Percentiles rank a stretch among this genome's conserved stretches.
Evolutionary conservation across 768 basidiomycete genomes (phyloP).

Genomic region (Pleurotus pulmonarius): DNA sequence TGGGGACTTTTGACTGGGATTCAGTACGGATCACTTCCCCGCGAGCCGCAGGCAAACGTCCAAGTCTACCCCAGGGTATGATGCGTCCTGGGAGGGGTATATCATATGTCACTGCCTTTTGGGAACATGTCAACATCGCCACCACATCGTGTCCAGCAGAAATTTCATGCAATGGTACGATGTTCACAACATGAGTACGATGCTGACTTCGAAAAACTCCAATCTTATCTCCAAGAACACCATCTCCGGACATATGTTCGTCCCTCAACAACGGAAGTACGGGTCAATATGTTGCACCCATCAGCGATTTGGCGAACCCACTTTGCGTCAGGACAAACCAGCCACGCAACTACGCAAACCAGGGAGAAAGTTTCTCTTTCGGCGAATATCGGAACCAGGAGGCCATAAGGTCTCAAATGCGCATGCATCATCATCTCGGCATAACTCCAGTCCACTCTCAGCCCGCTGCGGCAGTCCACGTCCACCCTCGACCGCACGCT

Average conservation of each 20-base stretch:
- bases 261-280: background rate
- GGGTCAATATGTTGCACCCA: background rate
- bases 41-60: too few species aligned
- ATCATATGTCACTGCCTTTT: too few species aligned
- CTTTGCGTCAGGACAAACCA: background rate
- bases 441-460: background rate
- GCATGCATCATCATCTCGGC: conserved; percentile 1
- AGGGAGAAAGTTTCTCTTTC: background rate
- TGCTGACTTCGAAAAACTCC: background rate
- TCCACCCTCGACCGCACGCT: background rate
- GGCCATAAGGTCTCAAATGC: background rate
- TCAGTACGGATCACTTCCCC: too few species aligned
- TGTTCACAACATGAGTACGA: too few species aligned
- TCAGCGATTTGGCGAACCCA: background rate
- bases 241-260: background rate
- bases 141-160: too few species aligned
- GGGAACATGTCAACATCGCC: too few species aligned
- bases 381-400: conserved; percentile 1
- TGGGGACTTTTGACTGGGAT: too few species aligned
- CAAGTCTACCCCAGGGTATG: too few species aligned
- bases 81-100: too few species aligned
- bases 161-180: too few species aligned
- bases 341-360: background rate
- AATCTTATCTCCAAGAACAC: background rate
- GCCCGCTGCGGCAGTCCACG: conserved; percentile 1